Conservation (phyloP, 257 asterid species). For the Schizonepeta tenuifolia region DNA sequence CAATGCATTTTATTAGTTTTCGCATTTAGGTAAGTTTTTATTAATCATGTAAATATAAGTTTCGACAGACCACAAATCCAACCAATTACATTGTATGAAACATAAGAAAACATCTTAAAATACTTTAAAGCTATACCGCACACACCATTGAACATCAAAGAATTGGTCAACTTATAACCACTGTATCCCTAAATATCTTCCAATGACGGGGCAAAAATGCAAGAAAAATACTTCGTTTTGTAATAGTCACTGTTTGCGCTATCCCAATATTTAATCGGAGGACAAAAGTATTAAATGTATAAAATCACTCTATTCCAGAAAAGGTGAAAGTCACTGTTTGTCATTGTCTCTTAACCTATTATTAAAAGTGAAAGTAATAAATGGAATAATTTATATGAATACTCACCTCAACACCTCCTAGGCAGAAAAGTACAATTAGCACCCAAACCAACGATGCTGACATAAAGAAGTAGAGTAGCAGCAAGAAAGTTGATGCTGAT, state of each 20-base stretch:
- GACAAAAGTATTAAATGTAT: too few species aligned
- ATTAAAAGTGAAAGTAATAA: slow-evolving; percentile 10
- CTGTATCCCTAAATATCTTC: too few species aligned
- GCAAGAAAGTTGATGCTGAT: slow-evolving; percentile 88
- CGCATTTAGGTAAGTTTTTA: neutral
- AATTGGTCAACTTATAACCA: too few species aligned
- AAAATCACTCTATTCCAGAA: too few species aligned
- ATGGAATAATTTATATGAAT: slow-evolving; percentile 21
- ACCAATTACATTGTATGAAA: neutral
- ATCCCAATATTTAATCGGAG: too few species aligned
- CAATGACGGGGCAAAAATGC: too few species aligned
- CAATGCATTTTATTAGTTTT: neutral
- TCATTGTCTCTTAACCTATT: neutral
- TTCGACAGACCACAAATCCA: neutral
- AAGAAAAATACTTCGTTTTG: too few species aligned
- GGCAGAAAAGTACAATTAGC: slow-evolving; percentile 87
- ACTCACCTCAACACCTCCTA: slow-evolving; percentile 95
- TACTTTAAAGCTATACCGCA: too few species aligned
- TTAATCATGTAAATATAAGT: neutral
- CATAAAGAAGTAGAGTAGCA: slow-evolving; percentile 94
- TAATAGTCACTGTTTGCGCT: too few species aligned
- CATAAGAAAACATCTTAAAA: too few species aligned
- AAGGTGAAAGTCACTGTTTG: neutral
- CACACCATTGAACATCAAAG: too few species aligned
- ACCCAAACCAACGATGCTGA: slow-evolving; percentile 92